These are phyloP conservation scores for Lentinus brumalis DNA, from an alignment of 768 basidiomycete species.

Conservation along the genomic window DNA sequence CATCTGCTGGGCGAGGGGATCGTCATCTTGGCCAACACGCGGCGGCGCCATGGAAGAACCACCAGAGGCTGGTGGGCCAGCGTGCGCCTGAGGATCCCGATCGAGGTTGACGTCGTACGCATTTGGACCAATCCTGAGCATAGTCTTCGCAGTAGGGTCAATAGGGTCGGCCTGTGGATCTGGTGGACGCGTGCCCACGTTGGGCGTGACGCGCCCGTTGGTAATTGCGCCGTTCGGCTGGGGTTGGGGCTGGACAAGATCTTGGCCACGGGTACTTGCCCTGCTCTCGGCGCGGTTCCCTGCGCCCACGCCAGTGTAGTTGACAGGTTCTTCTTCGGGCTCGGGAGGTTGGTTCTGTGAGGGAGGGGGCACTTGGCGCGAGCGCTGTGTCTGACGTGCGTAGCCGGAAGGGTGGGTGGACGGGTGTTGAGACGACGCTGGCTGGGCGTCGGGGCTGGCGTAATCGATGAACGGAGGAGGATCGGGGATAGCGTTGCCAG, in stretches of 20 bases:
- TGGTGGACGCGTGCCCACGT: slow-evolving; percentile 16
- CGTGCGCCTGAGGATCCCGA: slow-evolving; percentile 28
- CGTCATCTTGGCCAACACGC: slow-evolving; percentile 44
- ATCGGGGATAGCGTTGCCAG: slow-evolving; percentile 86
- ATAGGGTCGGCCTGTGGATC: slow-evolving; percentile 61
- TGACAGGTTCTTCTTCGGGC: slow-evolving; percentile 44
- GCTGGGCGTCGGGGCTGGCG: slow-evolving; percentile 63
- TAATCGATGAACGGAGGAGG: slow-evolving; percentile 88
- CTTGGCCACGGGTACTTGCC: slow-evolving; percentile 22
- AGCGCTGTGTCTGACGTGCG: slow-evolving; percentile 41
- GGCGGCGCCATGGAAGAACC: slow-evolving; percentile 13
- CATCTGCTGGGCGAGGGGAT: slow-evolving; percentile 70
- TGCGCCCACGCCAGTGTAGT: slow-evolving; percentile 74
- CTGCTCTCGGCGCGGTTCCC: slow-evolving; percentile 40
- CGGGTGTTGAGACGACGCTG: slow-evolving; percentile 57
- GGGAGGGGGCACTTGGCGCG: slow-evolving; percentile 32
- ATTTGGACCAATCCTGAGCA: slow-evolving; percentile 68
- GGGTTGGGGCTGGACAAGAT: slow-evolving; percentile 1
- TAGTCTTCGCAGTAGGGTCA: slow-evolving; percentile 61
- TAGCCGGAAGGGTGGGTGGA: slow-evolving; percentile 62
- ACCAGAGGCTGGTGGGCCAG: slow-evolving; percentile 15
- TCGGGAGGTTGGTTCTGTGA: slow-evolving; percentile 43
- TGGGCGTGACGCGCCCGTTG: slow-evolving; percentile 11
- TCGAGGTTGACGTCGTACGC: slow-evolving; percentile 48
- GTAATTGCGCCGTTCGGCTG: slow-evolving; percentile 17